A percentile compares a stretch with the other conserved stretches of the same genome.
These are phyloP conservation scores for Candida wancherniae DNA, from an alignment of 805 yeast genomes.

Conservation along the genomic window DNA sequence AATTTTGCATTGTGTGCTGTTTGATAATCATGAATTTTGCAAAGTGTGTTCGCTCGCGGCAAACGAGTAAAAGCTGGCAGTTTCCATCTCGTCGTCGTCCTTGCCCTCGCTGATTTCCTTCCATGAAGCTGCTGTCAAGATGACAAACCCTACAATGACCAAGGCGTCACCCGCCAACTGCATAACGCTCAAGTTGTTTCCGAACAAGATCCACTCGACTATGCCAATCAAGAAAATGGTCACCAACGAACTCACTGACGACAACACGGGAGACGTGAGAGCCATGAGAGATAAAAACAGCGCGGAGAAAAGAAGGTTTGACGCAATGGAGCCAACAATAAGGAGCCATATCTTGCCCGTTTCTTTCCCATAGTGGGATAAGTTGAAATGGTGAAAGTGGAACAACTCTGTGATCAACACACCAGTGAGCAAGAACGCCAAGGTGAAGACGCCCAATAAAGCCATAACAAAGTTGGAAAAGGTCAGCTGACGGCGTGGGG, in stretches of 20 bases:
- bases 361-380: slow-evolving; percentile 43
- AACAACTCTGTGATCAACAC: slow-evolving; percentile 47
- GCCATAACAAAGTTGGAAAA: slow-evolving; percentile 78
- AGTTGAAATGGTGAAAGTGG: slow-evolving; percentile 54
- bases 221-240: slow-evolving; percentile 78
- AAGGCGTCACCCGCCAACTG: slow-evolving; percentile 68
- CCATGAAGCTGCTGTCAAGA: slow-evolving; percentile 66
- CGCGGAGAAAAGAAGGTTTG: slow-evolving; percentile 66
- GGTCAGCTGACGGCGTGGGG: slow-evolving; percentile 64
- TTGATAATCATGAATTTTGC: slow-evolving; percentile 1
- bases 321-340: slow-evolving; percentile 49
- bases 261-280: slow-evolving; percentile 77
- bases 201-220: slow-evolving; percentile 67
- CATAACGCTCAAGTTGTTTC: slow-evolving; percentile 46
- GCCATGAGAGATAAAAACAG: slow-evolving; percentile 75
- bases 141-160: slow-evolving; percentile 63
- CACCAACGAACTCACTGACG: slow-evolving; percentile 59
- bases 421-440: slow-evolving; percentile 43
- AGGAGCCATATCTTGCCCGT: slow-evolving; percentile 39
- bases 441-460: slow-evolving; percentile 56
- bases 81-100: slow-evolving; percentile 42
- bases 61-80: slow-evolving; percentile 38
- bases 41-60: slow-evolving; percentile 28
- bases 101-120: slow-evolving; percentile 51
- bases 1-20: background rate